A percentile compares a stretch with the other conserved stretches of the same genome.
Evolutionary conservation across 2,329 filamentous ascomycete species (phyloP).

Genomic region (Zymoseptoria tritici): DNA sequence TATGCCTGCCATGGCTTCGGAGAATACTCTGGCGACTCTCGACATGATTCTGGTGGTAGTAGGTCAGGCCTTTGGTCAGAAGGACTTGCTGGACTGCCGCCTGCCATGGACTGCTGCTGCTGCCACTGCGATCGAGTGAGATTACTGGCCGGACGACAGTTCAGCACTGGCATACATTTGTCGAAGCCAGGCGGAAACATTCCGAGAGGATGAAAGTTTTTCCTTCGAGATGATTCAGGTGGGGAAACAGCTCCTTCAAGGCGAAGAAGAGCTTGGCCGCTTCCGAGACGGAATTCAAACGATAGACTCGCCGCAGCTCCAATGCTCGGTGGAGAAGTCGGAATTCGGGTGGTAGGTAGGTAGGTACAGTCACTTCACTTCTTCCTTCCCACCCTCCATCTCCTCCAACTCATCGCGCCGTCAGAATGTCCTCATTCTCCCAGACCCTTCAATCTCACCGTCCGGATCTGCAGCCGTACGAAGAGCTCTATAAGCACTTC

Average conservation of each 20-base stretch:
- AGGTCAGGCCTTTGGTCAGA: slow-evolving; percentile 83
- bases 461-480: slow-evolving; percentile 40
- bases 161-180: too few relatives aligned
- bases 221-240: neutral
- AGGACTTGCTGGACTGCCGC: slow-evolving; percentile 71
- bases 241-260: neutral
- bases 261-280: neutral
- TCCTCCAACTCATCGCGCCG: neutral
- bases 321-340: neutral
- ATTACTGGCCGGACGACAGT: too few relatives aligned
- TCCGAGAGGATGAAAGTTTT: neutral
- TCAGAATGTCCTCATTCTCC: slow-evolving; percentile 19
- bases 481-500: slow-evolving; percentile 52
- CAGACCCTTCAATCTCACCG: slow-evolving; percentile 25
- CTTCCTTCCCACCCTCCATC: neutral
- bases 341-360: neutral
- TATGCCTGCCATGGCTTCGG: neutral
- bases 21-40: slow-evolving; percentile 53
- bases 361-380: slow-evolving; percentile 6
- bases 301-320: neutral
- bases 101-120: slow-evolving; percentile 18
- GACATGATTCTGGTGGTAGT: slow-evolving; percentile 88
- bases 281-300: neutral
- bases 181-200: neutral
- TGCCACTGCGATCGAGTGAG: neutral